phyloP scores from a whole-genome alignment of 2,329 filamentous ascomycete genomes.

The Trichoderma afroharzianum region DNA sequence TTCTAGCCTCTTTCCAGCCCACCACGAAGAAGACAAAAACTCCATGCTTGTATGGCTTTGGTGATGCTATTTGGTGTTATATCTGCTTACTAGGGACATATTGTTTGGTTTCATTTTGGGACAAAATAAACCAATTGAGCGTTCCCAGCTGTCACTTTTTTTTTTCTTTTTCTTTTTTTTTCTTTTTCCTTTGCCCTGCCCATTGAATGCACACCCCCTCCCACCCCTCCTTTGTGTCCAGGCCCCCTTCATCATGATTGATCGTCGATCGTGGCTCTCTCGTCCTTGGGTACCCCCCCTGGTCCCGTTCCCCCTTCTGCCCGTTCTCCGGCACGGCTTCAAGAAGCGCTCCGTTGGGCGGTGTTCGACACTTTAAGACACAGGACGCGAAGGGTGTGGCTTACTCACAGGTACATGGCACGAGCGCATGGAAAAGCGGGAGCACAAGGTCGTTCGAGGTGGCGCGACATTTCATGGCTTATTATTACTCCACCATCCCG shows the following conservation, averaged over 20 bases:
- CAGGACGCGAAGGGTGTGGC: background rate
- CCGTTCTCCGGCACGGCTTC: conserved; percentile 12
- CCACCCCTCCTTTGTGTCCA: background rate
- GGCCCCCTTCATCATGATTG: conserved; percentile 7
- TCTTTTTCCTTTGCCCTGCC: background rate
- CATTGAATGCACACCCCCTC: conserved; percentile 2
- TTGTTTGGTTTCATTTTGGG: background rate
- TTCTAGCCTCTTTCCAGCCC: background rate
- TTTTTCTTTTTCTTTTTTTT: background rate
- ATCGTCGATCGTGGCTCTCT: conserved; percentile 14
- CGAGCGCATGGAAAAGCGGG: background rate
- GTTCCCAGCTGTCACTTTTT: background rate
- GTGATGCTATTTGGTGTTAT: background rate
- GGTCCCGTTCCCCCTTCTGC: background rate
- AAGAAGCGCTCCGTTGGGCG: conserved; percentile 12
- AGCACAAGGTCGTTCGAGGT: background rate
- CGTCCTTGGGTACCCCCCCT: background rate
- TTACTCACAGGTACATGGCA: background rate
- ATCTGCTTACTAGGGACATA: background rate
- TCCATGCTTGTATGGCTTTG: background rate
- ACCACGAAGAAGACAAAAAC: background rate
- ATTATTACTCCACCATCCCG: conserved; percentile 10
- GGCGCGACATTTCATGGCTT: background rate
- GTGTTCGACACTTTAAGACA: background rate
- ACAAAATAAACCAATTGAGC: background rate